phyloP scores from a whole-genome alignment of 1,284 basidiomycete species.

The Apiotrichum veenhuisii region DNA sequence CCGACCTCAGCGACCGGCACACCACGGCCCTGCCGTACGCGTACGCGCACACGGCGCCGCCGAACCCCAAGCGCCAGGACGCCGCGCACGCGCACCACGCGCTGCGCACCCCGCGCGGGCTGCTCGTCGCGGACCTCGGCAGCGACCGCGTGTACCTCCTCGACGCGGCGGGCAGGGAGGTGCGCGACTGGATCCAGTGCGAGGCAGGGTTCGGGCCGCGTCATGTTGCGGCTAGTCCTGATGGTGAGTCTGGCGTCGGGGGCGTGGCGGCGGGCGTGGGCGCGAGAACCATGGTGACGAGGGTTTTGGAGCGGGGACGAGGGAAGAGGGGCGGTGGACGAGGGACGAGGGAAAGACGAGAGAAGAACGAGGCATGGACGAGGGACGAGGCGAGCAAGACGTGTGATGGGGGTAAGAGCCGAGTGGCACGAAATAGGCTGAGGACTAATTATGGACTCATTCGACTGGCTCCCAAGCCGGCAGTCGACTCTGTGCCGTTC shows the following conservation, averaged over 20 bases:
- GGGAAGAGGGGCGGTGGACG: too few species aligned
- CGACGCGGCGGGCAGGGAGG: constrained; percentile 23
- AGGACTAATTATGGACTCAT: too few species aligned
- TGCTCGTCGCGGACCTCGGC: constrained; percentile 46
- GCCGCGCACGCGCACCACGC: constrained; percentile 44
- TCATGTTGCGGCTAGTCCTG: constrained; percentile 35
- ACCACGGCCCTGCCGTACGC: constrained; percentile 31
- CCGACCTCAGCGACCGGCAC: background rate
- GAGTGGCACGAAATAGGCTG: too few species aligned
- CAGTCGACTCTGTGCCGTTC: too few species aligned
- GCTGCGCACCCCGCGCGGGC: constrained; percentile 36
- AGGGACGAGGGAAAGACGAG: background rate
- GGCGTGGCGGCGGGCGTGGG: background rate
- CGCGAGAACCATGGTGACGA: background rate
- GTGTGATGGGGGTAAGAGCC: too few species aligned
- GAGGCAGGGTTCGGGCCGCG: constrained; percentile 42
- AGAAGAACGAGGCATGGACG: too few species aligned
- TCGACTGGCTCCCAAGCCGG: too few species aligned
- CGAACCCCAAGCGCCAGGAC: constrained; percentile 45
- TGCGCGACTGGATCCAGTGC: constrained; percentile 36
- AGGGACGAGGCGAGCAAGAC: too few species aligned
- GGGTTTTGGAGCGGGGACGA: background rate
- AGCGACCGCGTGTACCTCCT: constrained; percentile 44
- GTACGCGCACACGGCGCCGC: constrained; percentile 29
- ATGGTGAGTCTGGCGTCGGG: constrained; percentile 29